These are phyloP conservation scores for Neonectria ditissima DNA, from an alignment of 2,329 filamentous ascomycete species.

Conservation along the genomic window DNA sequence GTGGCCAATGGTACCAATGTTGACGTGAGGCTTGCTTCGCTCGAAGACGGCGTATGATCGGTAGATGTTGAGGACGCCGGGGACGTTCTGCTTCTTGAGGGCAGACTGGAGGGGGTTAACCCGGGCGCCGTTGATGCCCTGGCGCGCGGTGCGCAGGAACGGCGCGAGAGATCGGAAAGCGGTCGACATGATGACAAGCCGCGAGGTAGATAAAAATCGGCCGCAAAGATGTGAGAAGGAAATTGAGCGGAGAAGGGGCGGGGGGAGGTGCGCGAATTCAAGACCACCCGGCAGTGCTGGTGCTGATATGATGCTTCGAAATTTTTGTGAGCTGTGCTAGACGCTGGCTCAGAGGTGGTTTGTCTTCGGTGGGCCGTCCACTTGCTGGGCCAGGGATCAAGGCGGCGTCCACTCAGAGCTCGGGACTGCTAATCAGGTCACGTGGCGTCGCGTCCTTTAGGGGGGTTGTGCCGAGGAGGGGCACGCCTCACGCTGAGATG, in stretches of 20 bases:
- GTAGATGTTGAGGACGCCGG: constrained; percentile 73
- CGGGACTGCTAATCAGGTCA: constrained; percentile 34
- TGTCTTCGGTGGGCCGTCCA: constrained; percentile 27
- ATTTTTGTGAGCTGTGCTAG: constrained; percentile 51
- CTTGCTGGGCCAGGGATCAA: constrained; percentile 24
- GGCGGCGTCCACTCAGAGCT: constrained; percentile 37
- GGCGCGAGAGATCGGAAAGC: constrained; percentile 82
- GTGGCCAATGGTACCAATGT: constrained; percentile 99
- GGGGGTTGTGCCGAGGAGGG: no score
- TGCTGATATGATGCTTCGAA: constrained; percentile 48
- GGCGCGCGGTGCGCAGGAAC: constrained; percentile 84
- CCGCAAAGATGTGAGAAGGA: constrained; percentile 43
- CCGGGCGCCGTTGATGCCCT: constrained; percentile 76
- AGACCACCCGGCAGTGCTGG: constrained; percentile 41
- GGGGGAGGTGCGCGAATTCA: constrained; percentile 33
- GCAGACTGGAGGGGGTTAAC: constrained; percentile 82
- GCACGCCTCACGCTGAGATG: neutral
- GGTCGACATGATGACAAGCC: constrained; percentile 75
- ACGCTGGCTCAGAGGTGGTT: constrained; percentile 32
- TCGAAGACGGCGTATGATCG: constrained; percentile 79
- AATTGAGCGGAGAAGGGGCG: constrained; percentile 33
- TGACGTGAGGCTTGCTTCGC: constrained; percentile 96
- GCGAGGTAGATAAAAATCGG: constrained; percentile 42
- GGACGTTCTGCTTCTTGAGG: constrained; percentile 71
- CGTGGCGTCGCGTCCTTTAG: constrained; percentile 31